Evolutionary conservation across 768 basidiomycete genomes (phyloP), one percentile per base, ranked within the genome.

Genomic region (Lactarius psammicola): DNA sequence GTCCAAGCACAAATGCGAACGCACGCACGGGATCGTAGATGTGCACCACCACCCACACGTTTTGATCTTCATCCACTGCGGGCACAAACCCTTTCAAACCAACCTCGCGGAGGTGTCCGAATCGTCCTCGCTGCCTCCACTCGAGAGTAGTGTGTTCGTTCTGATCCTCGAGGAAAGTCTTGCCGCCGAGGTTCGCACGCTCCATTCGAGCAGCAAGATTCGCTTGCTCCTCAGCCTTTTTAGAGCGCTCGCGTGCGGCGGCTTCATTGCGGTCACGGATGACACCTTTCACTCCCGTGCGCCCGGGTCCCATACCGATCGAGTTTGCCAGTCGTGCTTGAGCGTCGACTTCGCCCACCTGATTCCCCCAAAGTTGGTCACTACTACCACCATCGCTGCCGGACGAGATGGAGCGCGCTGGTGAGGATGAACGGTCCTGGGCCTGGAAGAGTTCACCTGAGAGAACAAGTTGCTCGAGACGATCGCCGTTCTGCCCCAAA

Each of bases 271-370:
- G 82, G 76, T 94, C 92, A 31, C 91, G 84, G 63, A 94, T 90
- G 65, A 94, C 92, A 30, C 92, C 92, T 70, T 94, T 94, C 56
- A 94, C 92, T 26, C 92, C 92, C 6, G 92, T 94, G 31, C 92
- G 81, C 4, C 92, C 92, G 11, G 89, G 89, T 4, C 88, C 90
- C 88, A 93, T 89, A 10, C 92, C 90, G 58, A 93, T 91, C 15
- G 87, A 86, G 62, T 88, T 85, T 56, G 78, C 72, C 66, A 77
- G 75, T 9, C 61, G 67, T 64, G 70, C 78, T 74, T 60, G 80
- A 71, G 78, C 64, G 68, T 84, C 80, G 42, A 80, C 81, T 64
- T 81, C 79, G 23, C 59, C 54, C 3, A 20, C 20, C 9, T 23
- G 55, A 8, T 33, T 55, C 10, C 54, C 28, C 55, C 42, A 80